A percentile compares a stretch with the other conserved stretches of the same genome.
These are phyloP conservation scores for Serendipita sp. DNA, from an alignment of 768 basidiomycete genomes.

Conservation along the genomic window DNA sequence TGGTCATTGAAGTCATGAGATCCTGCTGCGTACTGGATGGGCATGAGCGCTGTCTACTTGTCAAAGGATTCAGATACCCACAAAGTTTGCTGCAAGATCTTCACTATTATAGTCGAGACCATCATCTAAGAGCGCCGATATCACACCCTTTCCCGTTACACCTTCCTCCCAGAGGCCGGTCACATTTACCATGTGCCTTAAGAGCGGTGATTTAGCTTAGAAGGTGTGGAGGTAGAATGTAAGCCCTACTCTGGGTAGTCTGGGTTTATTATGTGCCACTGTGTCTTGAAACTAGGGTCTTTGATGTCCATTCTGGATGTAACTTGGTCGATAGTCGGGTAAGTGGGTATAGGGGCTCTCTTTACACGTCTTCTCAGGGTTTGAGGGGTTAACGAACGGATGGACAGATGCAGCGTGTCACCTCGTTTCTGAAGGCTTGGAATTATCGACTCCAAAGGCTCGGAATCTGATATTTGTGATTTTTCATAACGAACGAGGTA, in stretches of 20 bases:
- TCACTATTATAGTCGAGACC: slow-evolving; percentile 80
- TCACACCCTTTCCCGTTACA: slow-evolving; percentile 71
- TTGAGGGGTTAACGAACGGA: slow-evolving; percentile 48
- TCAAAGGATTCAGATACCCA: slow-evolving; percentile 27
- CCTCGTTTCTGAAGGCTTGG: slow-evolving; percentile 19
- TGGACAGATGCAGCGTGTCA: slow-evolving; percentile 30
- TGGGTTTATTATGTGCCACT: slow-evolving; percentile 94
- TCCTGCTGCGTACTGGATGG: slow-evolving; percentile 54
- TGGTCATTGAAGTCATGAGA: slow-evolving; percentile 98
- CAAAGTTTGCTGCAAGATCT: slow-evolving; percentile 85
- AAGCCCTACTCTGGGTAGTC: slow-evolving; percentile 42
- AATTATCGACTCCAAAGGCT: slow-evolving; percentile 26
- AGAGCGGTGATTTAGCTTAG: background rate
- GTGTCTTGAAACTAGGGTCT: slow-evolving; percentile 69
- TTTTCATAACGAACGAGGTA: slow-evolving; percentile 65
- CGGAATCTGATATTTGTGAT: slow-evolving; percentile 12
- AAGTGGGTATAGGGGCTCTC: slow-evolving; percentile 29
- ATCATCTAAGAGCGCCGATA: slow-evolving; percentile 85
- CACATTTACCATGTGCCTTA: slow-evolving; percentile 71
- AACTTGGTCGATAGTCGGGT: slow-evolving; percentile 17
- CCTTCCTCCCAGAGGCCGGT: slow-evolving; percentile 76
- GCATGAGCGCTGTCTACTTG: background rate
- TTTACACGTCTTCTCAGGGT: slow-evolving; percentile 50
- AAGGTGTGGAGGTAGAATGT: too few relatives aligned
- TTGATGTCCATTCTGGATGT: slow-evolving; percentile 47